phyloP scores from a whole-genome alignment of 2,329 filamentous ascomycete genomes.

The Emmonsia crescens region DNA sequence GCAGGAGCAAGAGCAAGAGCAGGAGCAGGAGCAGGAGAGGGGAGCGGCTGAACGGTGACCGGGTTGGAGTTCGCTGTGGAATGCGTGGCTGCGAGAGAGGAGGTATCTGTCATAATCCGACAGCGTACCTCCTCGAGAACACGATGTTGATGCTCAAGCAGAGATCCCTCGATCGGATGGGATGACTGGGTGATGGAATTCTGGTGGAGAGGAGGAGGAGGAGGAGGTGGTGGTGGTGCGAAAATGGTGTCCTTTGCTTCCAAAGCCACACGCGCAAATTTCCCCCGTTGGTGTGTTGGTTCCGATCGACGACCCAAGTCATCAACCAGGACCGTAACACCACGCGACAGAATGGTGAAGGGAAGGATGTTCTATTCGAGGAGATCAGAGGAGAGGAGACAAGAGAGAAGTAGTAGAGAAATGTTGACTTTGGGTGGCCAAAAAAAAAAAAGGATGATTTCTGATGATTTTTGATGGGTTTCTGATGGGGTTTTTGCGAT shows the following conservation, averaged over 20 bases:
- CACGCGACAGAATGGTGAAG: not conserved
- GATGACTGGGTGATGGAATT: constrained; percentile 6
- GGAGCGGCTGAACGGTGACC: constrained; percentile 34
- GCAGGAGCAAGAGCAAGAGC: constrained; percentile 24
- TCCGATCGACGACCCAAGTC: constrained; percentile 5
- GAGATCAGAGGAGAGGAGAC: not conserved
- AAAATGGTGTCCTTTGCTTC: not conserved
- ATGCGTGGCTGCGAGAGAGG: constrained; percentile 40
- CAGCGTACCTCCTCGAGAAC: constrained; percentile 36
- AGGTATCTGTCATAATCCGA: constrained; percentile 46
- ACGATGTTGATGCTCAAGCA: constrained; percentile 4
- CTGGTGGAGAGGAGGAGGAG: not conserved
- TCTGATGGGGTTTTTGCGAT: not conserved
- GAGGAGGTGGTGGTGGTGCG: not conserved
- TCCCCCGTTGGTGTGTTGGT: not conserved
- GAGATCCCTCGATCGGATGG: not conserved
- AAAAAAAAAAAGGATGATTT: not conserved
- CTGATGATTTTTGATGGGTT: not conserved
- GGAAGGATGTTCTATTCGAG: constrained; percentile 1
- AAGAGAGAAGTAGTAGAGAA: not conserved
- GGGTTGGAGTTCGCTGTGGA: constrained; percentile 36
- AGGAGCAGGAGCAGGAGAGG: constrained; percentile 33
- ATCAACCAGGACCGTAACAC: constrained; percentile 1
- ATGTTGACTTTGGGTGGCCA: not conserved
- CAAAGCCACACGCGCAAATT: not conserved